phyloP scores from a whole-genome alignment of 2,329 filamentous ascomycete species.

The Aspergillus sp. region DNA sequence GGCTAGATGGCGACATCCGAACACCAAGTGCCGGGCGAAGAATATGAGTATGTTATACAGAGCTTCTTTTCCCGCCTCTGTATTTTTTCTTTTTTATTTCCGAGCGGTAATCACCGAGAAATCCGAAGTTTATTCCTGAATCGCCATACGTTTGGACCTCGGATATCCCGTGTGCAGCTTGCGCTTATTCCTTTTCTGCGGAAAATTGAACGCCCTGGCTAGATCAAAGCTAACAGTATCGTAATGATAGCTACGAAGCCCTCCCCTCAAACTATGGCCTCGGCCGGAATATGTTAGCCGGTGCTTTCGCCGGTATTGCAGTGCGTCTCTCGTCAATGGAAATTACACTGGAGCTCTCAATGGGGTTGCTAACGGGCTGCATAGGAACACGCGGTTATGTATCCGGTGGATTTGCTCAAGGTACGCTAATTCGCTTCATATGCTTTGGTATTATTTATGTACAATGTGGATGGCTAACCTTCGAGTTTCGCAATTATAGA shows the following conservation, averaged over 20 bases:
- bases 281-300: slow-evolving; percentile 90
- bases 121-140: neutral
- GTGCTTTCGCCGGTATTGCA: slow-evolving; percentile 94
- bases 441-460: neutral
- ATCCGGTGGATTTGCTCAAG: slow-evolving; percentile 97
- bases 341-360: slow-evolving; percentile 1
- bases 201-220: neutral
- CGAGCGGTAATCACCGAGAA: neutral
- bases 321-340: slow-evolving; percentile 53
- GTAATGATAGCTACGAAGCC: slow-evolving; percentile 73
- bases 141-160: neutral
- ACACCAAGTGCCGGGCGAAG: slow-evolving; percentile 43
- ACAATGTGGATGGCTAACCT: neutral
- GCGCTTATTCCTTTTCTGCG: neutral
- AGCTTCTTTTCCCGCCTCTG: slow-evolving; percentile 3
- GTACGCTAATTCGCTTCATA: slow-evolving; percentile 50
- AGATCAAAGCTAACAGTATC: slow-evolving; percentile 21
- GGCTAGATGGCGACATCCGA: slow-evolving; percentile 45
- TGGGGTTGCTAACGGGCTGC: slow-evolving; percentile 19
- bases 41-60: slow-evolving; percentile 45
- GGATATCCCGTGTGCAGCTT: neutral
- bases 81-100: neutral
- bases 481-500: slow-evolving; percentile 54
- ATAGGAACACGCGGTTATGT: slow-evolving; percentile 98
- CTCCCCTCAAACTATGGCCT: slow-evolving; percentile 93